These are phyloP conservation scores for Pugionium cornutum DNA, from an alignment of 345 rosid species.

Conservation along the genomic window DNA sequence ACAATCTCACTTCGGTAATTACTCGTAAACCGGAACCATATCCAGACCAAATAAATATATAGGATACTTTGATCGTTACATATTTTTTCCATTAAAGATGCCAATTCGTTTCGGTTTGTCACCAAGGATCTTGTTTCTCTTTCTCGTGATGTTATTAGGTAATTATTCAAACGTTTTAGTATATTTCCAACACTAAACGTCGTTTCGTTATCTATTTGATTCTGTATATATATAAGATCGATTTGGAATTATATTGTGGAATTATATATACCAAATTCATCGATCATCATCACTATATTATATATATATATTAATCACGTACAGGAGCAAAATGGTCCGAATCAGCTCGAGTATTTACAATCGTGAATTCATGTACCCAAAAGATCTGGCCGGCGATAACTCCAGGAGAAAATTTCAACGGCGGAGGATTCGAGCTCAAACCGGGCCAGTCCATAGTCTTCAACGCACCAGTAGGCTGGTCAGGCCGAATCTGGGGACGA, in stretches of 20 bases:
- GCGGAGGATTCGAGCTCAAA: conserved; percentile 61
- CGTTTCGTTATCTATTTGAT: no score
- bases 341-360: conserved; percentile 64
- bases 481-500: conserved; percentile 90
- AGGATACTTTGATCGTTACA: not conserved
- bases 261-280: no score
- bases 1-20: conserved; percentile 10
- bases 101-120: conserved; percentile 32
- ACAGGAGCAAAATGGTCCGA: conserved; percentile 48
- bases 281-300: no score
- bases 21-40: conserved; percentile 4
- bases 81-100: conserved; percentile 35
- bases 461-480: conserved; percentile 69
- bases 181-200: no score
- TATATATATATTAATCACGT: not conserved
- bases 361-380: conserved; percentile 63
- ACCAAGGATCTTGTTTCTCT: conserved; percentile 37
- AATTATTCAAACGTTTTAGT: not conserved
- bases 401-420: conserved; percentile 56
- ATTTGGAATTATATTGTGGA: no score
- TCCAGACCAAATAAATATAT: not conserved
- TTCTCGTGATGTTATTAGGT: conserved; percentile 50
- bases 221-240: no score
- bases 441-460: conserved; percentile 59
- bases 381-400: conserved; percentile 78